These are phyloP conservation scores for Rhynchosporium graminicola DNA, from an alignment of 2,329 filamentous ascomycete genomes.

Conservation along the genomic window DNA sequence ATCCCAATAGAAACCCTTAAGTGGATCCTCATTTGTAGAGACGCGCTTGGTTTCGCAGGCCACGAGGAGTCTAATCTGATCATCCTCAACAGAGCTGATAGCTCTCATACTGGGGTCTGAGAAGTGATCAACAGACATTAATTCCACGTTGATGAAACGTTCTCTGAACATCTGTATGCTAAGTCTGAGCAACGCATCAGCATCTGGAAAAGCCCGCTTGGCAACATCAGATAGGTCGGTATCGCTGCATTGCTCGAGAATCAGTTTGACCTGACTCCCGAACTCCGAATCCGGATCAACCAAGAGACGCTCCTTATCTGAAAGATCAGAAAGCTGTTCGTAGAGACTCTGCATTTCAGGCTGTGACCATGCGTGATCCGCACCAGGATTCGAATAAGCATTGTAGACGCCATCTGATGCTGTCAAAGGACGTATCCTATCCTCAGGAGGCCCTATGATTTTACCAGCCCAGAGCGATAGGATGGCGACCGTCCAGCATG, in stretches of 20 bases:
- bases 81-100: conserved; percentile 23
- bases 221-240: conserved; percentile 14
- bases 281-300: conserved; percentile 46
- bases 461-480: conserved; percentile 51
- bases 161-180: conserved; percentile 24
- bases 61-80: conserved; percentile 23
- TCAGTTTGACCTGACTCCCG: conserved; percentile 47
- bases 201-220: conserved; percentile 46
- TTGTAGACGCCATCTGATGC: conserved; percentile 14
- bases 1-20: conserved; percentile 25
- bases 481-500: conserved; percentile 55
- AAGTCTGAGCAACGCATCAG: conserved; percentile 39
- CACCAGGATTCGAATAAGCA: conserved; percentile 35
- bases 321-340: conserved; percentile 44
- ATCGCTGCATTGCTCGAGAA: conserved; percentile 31
- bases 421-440: neutral
- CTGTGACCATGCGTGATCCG: conserved; percentile 50
- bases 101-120: conserved; percentile 27
- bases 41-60: conserved; percentile 24
- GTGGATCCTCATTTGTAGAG: conserved; percentile 11
- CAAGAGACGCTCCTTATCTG: conserved; percentile 45
- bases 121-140: conserved; percentile 27
- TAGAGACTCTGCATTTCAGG: conserved; percentile 50
- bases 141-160: conserved; percentile 18
- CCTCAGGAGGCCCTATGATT: conserved; percentile 48